A percentile compares a stretch with the other conserved stretches of the same genome.
Evolutionary conservation across 2,329 filamentous ascomycete species (phyloP).

Genomic region (Hypoxylon sp.): DNA sequence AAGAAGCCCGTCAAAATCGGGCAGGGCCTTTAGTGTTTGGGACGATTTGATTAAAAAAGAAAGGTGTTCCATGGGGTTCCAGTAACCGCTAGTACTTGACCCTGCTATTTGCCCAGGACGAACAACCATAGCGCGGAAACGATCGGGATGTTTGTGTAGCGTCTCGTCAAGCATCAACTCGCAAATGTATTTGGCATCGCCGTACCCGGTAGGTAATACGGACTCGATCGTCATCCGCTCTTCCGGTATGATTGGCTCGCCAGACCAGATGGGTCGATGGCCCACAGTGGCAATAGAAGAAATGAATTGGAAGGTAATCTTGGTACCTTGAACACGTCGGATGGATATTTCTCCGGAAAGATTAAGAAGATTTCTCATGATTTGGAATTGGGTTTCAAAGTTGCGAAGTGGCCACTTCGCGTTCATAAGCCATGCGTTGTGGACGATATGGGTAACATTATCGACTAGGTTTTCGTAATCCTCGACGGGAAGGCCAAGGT

Average conservation of each 20-base stretch:
- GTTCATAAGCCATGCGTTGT: conserved; percentile 68
- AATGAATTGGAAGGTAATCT: conserved; percentile 58
- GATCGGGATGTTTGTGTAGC: conserved; percentile 58
- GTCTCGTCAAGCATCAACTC: conserved; percentile 66
- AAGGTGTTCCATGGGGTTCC: conserved; percentile 69
- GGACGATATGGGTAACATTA: conserved; percentile 64
- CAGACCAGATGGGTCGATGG: conserved; percentile 48
- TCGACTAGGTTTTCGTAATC: conserved; percentile 58
- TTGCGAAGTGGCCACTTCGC: conserved; percentile 56
- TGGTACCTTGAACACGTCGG: conserved; percentile 33
- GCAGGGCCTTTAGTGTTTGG: conserved; percentile 61
- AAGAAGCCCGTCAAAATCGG: conserved; percentile 58
- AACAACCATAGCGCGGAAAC: conserved; percentile 61
- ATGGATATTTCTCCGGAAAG: conserved; percentile 57
- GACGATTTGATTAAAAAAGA: conserved; percentile 65
- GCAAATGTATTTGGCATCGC: conserved; percentile 67
- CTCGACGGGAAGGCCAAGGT: conserved; percentile 58
- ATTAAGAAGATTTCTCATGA: conserved; percentile 63
- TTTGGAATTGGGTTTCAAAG: conserved; percentile 61
- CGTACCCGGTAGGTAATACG: conserved; percentile 64
- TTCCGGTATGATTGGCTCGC: conserved; percentile 59
- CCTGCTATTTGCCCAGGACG: conserved; percentile 69
- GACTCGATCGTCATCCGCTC: conserved; percentile 56
- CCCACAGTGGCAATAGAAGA: conserved; percentile 61
- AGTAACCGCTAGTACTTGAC: conserved; percentile 63